Percentiles rank a stretch among this genome's conserved stretches.
These are phyloP conservation scores for Fusarium subglutinans DNA, from an alignment of 2,329 filamentous ascomycete genomes.

Conservation along the genomic window DNA sequence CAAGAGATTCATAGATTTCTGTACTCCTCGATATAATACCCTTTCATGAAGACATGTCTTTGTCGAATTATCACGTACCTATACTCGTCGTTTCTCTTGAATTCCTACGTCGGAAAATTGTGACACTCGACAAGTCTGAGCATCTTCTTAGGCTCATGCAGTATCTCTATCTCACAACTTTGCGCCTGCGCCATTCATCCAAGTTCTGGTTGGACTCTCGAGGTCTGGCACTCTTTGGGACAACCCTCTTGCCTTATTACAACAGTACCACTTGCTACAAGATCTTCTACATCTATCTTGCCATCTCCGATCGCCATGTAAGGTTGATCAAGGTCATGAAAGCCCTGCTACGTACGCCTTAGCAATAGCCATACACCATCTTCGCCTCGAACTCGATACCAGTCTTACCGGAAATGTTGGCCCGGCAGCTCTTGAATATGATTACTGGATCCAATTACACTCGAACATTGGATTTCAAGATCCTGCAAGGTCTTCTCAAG, in stretches of 20 bases:
- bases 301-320: constrained; percentile 73
- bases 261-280: constrained; percentile 82
- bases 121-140: constrained; percentile 25
- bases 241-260: constrained; percentile 85
- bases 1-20: neutral
- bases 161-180: constrained; percentile 56
- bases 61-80: neutral
- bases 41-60: constrained; percentile 5
- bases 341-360: constrained; percentile 78
- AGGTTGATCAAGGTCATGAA: constrained; percentile 76
- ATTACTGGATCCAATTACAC: constrained; percentile 78
- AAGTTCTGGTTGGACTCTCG: constrained; percentile 78
- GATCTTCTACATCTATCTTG: constrained; percentile 71
- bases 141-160: neutral
- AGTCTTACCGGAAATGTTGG: constrained; percentile 68
- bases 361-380: constrained; percentile 53
- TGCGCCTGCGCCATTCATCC: constrained; percentile 79
- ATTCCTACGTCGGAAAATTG: constrained; percentile 81
- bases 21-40: constrained; percentile 12
- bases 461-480: constrained; percentile 51
- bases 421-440: constrained; percentile 70
- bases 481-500: constrained; percentile 68
- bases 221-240: constrained; percentile 83
- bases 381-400: neutral
- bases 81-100: constrained; percentile 85